phyloP scores from a whole-genome alignment of 1,284 basidiomycete species.

The Heterobasidion occidentale region DNA sequence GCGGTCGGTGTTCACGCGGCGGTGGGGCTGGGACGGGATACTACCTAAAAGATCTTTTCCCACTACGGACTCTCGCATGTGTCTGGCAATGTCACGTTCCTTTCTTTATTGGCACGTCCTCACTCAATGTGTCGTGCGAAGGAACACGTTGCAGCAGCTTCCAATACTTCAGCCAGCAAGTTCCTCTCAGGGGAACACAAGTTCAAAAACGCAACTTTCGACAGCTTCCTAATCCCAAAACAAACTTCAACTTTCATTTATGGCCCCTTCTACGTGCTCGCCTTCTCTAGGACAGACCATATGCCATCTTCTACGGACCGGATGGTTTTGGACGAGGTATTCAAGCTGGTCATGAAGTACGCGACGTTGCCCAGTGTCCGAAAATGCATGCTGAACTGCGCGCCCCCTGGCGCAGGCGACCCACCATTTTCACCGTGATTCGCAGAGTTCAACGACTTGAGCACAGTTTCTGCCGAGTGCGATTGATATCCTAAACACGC shows the following conservation, averaged over 20 bases:
- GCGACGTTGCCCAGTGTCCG: conserved; percentile 89
- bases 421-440: conserved; percentile 13
- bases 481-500: conserved; percentile 61
- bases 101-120: background rate
- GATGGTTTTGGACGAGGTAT: conserved; percentile 50
- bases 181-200: background rate
- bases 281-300: conserved; percentile 24
- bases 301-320: conserved; percentile 56
- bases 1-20: background rate
- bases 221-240: background rate
- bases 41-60: conserved; percentile 3
- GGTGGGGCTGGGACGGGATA: background rate
- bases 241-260: background rate
- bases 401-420: conserved; percentile 45
- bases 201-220: background rate
- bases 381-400: conserved; percentile 73
- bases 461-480: conserved; percentile 53
- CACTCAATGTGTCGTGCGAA: no score
- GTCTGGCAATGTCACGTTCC: conserved; percentile 5
- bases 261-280: background rate
- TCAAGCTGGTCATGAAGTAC: conserved; percentile 93
- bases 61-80: conserved; percentile 4
- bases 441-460: conserved; percentile 38
- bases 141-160: no score
- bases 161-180: no score